Conservation (phyloP, 202 grass and related monocot species). For the Elaeis oleifera region DNA sequence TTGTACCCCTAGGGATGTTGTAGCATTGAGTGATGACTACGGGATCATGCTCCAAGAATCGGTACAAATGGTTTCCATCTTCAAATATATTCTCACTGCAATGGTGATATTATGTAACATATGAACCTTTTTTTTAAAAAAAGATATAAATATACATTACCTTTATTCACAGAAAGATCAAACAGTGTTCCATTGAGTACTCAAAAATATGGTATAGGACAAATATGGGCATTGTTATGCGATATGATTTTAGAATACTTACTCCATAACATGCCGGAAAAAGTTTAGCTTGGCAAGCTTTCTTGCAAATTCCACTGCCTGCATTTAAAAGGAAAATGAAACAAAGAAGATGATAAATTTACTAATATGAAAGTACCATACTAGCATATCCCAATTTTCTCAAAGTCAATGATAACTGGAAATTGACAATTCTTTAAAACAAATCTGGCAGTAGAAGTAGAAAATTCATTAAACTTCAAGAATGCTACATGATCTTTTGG, state of each 20-base stretch:
- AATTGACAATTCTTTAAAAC: no score
- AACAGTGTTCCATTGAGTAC: no score
- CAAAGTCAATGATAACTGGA: no score
- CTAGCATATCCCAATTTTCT: no score
- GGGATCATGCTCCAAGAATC: constrained; percentile 90
- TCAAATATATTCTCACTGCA: constrained; percentile 86
- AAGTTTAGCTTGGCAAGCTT: constrained; percentile 5
- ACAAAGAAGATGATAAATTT: neutral
- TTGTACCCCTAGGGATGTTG: constrained; percentile 73
- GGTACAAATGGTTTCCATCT: constrained; percentile 87
- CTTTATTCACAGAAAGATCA: no score
- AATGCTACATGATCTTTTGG: no score
- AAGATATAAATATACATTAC: neutral
- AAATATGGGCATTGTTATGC: neutral
- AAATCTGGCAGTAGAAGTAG: no score
- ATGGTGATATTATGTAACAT: constrained; percentile 1
- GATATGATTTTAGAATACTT: constrained; percentile 33
- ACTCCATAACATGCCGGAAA: constrained; percentile 61
- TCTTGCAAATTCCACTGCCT: constrained; percentile 21
- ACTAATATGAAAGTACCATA: neutral
- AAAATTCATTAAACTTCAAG: no score
- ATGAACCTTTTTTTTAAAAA: neutral
- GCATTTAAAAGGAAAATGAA: neutral
- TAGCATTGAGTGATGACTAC: constrained; percentile 66
- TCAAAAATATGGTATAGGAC: no score